Base-by-base conservation (phyloP, 306 rosid species). In the Prunus salicina region DNA sequence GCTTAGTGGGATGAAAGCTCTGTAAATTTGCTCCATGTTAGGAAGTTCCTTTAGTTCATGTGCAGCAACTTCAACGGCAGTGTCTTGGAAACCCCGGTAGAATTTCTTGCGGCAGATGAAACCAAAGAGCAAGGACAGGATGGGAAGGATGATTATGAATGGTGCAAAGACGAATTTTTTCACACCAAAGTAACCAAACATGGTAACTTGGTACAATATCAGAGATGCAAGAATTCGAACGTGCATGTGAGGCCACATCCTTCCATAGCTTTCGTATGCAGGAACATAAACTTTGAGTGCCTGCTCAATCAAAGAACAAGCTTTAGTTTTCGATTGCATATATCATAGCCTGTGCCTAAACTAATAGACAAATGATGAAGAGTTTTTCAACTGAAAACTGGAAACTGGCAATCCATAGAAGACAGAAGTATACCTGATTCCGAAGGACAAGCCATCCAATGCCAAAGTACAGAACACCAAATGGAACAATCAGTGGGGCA, bases 401-500 rank as follows among this genome's bases (percentile, higher is more conserved):
- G 69, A 56, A 65, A 63, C 34, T 12, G 4, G 58, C 43, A 64
- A 45, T n/a, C 15, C 14, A 9, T 38, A 61, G 65, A 82, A 66
- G 52, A 55, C 76, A 8, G 43, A 63, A 64, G 49, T 71, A 65
- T 69, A 96, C 99, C 97, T 96, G 99, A 82, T 96, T 96, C 30
- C 97, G 88, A 78, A 96, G 93, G 74, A 96, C 22, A 57, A 96
- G 96, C 99, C 99, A 96, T 82, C 96, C 99, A 1, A 91, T 77
- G 68, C 90, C 97, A 45, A 96, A 92, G 82, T 91, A 92, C 16
- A 87, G 56, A 51, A 83, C 97, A 19, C 99, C 98, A 74, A 96
- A 96, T 8, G 93, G 97, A 82, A 96, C 61, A 50, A 92, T 88
- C 19, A 92, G 61, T 45, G 99, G 98, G 46, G 99, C 93, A 79